Evolutionary conservation across 495 filamentous ascomycete genomes (phyloP).

Genomic region (Penicillium steckii): DNA sequence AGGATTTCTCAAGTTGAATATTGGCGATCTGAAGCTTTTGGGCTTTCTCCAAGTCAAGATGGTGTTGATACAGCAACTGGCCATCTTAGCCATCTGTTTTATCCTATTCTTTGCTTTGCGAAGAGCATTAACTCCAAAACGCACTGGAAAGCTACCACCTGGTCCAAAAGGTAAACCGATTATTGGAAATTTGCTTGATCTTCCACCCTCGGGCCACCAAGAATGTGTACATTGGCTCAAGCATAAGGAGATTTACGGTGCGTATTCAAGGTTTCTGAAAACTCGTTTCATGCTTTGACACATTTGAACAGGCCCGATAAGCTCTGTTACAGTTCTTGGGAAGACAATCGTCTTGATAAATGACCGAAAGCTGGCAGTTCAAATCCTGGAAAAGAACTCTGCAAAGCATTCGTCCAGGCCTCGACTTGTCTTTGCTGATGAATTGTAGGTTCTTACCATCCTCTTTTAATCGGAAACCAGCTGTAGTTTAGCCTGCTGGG

Average conservation of each 20-base stretch:
- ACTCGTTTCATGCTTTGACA: neutral
- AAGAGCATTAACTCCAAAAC: neutral
- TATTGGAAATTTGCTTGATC: conserved; percentile 47
- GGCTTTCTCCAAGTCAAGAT: neutral
- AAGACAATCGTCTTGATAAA: conserved; percentile 50
- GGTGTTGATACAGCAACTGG: neutral
- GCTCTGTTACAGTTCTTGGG: conserved; percentile 47
- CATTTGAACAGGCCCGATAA: conserved; percentile 34
- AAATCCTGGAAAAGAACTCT: conserved; percentile 47
- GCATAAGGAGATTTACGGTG: conserved; percentile 50
- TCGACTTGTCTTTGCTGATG: conserved; percentile 28
- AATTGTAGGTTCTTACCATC: conserved; percentile 22
- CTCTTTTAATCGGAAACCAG: too few species aligned
- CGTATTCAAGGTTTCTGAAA: neutral
- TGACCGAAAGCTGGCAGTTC: conserved; percentile 34
- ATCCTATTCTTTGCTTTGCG: neutral
- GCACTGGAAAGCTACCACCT: conserved; percentile 34
- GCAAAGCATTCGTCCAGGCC: conserved; percentile 43
- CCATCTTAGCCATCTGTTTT: neutral
- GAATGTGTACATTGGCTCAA: conserved; percentile 51
- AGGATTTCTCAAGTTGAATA: neutral
- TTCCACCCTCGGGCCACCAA: conserved; percentile 36
- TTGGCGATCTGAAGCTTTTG: neutral
- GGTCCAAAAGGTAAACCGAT: conserved; percentile 44
- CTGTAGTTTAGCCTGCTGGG: too few species aligned